phyloP scores from a whole-genome alignment of 2,329 filamentous ascomycete genomes.

The Acephala macrosclerotiorum region DNA sequence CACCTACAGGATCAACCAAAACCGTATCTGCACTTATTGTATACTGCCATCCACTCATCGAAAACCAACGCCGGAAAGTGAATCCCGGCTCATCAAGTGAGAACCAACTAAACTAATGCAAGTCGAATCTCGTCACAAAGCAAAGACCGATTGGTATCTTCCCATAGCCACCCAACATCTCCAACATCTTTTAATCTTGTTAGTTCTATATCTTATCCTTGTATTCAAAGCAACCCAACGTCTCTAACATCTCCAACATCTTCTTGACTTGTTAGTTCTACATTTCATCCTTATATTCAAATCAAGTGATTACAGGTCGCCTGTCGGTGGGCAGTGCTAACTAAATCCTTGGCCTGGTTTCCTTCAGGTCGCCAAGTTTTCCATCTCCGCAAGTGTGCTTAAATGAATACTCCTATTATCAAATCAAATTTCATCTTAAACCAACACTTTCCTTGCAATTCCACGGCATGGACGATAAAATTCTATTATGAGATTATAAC shows the following conservation, averaged over 20 bases:
- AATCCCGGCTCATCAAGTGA: slow-evolving; percentile 1
- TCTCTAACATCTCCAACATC: too few relatives aligned
- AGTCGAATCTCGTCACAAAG: background rate
- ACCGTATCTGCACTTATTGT: too few relatives aligned
- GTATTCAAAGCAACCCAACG: background rate
- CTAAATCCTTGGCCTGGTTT: slow-evolving; percentile 1
- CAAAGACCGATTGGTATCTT: slow-evolving; percentile 4
- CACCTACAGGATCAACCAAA: too few relatives aligned
- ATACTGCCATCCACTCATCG: background rate
- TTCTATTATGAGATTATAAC: slow-evolving; percentile 10
- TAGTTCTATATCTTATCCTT: slow-evolving; percentile 7
- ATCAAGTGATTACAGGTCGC: too few relatives aligned
- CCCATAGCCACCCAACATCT: slow-evolving; percentile 3
- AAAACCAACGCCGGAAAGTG: slow-evolving; percentile 4
- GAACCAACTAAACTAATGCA: background rate
- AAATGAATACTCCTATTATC: slow-evolving; percentile 3
- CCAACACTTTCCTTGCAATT: background rate
- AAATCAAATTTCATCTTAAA: slow-evolving; percentile 1
- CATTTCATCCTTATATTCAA: too few relatives aligned
- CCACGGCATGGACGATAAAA: slow-evolving; percentile 3
- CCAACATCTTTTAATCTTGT: slow-evolving; percentile 4
- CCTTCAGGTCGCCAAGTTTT: slow-evolving; percentile 1
- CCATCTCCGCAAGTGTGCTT: slow-evolving; percentile 7
- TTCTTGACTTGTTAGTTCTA: background rate
- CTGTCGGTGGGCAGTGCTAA: background rate